Conservation (phyloP, 2,329 filamentous ascomycete species). For the Didymella exigua region DNA sequence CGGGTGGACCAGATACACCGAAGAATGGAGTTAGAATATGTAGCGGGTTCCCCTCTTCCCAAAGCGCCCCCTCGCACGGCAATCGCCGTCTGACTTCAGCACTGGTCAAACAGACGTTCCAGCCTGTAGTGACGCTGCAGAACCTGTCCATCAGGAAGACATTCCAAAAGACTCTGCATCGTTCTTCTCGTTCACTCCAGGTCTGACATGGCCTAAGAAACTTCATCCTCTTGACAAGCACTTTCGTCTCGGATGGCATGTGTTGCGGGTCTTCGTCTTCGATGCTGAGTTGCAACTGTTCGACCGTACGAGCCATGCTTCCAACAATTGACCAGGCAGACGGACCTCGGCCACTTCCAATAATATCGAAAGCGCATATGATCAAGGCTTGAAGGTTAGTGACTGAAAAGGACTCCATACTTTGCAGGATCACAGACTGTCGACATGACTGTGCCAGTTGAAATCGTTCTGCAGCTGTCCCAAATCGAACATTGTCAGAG, state of each 20-base stretch:
- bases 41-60: not conserved
- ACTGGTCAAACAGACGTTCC: not conserved
- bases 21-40: not conserved
- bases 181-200: not conserved
- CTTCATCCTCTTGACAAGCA: not conserved
- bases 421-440: not conserved
- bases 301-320: not conserved
- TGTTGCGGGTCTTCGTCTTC: too few relatives aligned
- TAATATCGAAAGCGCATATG: not conserved
- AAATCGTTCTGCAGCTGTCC: not conserved
- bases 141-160: not conserved
- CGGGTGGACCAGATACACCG: not conserved
- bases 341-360: not conserved
- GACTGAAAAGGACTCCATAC: not conserved
- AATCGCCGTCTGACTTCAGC: not conserved
- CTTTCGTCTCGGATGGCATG: too few relatives aligned
- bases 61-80: not conserved
- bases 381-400: not conserved
- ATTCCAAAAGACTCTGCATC: not conserved
- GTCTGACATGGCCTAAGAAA: not conserved
- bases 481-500: not conserved
- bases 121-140: not conserved
- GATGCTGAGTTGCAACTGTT: not conserved
- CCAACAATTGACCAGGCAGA: not conserved
- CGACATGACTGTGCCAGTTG: not conserved